These are phyloP conservation scores for Dictyostelium discoideum DNA, from an alignment of 78 protist genomes.

Conservation along the genomic window dicty_2.7 NC_007091.3:673001-673500, in stretches of 20 bases:
- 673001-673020: not conserved
- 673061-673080: conserved; percentile 13
- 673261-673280: not conserved
- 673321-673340: not conserved
- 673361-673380: not conserved
- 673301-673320: not conserved
- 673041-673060: conserved; percentile 4
- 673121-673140: not conserved
- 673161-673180: not conserved
- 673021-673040: not conserved
- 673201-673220: not conserved
- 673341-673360: not conserved
- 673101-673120: not conserved
- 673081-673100: not conserved
- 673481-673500: not conserved
- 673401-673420: not conserved
- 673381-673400: no score
- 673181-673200: not conserved
- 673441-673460: no score
- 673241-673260: not conserved
- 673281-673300: not conserved
- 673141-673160: not conserved
- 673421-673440: no score
- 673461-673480: not conserved
- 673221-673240: not conserved